A percentile compares a stretch with the other conserved stretches of the same genome.
Evolutionary conservation across 176 grass and related monocot genomes (phyloP).

Genomic region (maize (Zea mays)): DNA sequence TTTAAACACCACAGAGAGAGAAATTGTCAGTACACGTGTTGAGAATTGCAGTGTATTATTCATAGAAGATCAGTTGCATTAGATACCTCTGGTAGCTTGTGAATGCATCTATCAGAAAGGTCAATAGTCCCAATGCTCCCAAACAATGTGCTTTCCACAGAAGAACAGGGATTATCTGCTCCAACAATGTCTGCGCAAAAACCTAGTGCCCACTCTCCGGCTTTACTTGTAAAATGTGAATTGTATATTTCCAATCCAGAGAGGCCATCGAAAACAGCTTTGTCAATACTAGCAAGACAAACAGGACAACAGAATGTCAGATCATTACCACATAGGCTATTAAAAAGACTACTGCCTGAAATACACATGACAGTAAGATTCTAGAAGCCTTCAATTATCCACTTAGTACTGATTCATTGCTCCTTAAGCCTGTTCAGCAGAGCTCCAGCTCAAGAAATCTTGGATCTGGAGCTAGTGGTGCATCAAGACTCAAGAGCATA

Average conservation of each 20-base stretch:
- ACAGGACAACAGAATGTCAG: conserved; percentile 38
- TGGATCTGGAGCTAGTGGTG: not conserved
- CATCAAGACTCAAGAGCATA: not conserved
- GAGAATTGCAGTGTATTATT: not conserved
- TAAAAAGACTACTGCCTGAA: conserved; percentile 19
- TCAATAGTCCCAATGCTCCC: conserved; percentile 61
- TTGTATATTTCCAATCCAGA: conserved; percentile 85
- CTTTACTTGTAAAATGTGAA: conserved; percentile 70
- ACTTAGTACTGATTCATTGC: conserved; percentile 19
- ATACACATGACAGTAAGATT: conserved; percentile 16
- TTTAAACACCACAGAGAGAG: conserved; percentile 9
- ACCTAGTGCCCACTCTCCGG: conserved; percentile 74
- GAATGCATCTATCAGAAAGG: conserved; percentile 82
- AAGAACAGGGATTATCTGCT: conserved; percentile 70
- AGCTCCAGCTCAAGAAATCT: not conserved
- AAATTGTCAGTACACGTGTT: conserved; percentile 17
- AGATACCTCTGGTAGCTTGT: conserved; percentile 66
- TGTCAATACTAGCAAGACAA: conserved; percentile 48
- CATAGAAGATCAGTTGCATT: not conserved
- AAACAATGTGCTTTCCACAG: conserved; percentile 44
- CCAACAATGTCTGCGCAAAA: conserved; percentile 79
- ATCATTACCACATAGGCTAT: not conserved
- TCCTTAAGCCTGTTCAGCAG: not conserved
- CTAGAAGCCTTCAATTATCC: not conserved
- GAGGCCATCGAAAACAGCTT: conserved; percentile 60